phyloP scores from a whole-genome alignment of 345 rosid genomes.

The Eucalyptus cladocalyx region DNA sequence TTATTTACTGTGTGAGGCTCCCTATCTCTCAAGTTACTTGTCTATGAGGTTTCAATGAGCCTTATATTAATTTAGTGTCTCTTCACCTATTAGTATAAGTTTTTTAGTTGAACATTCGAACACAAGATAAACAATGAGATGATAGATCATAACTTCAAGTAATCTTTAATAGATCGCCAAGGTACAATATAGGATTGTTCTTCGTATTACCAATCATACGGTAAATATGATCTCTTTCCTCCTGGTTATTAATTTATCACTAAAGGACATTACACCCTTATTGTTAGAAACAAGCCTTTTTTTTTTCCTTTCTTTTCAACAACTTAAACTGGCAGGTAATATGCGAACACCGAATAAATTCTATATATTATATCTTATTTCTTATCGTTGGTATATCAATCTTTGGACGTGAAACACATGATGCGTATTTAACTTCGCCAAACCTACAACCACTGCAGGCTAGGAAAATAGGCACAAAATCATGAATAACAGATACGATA shows the following conservation, averaged over 20 bases:
- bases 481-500: background rate
- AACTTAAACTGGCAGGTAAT: background rate
- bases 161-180: background rate
- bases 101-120: background rate
- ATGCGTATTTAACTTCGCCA: background rate
- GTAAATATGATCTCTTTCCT: background rate
- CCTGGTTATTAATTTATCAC: background rate
- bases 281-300: background rate
- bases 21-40: background rate
- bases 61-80: background rate
- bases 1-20: background rate
- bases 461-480: background rate
- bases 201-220: background rate
- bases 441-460: background rate
- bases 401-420: background rate
- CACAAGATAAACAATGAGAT: background rate
- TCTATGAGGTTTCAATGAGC: background rate
- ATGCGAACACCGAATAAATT: background rate
- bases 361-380: background rate
- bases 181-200: background rate
- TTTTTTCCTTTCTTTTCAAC: background rate
- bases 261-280: background rate
- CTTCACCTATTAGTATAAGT: background rate
- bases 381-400: background rate
- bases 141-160: background rate